Evolutionary conservation across 441 rosid genomes (phyloP).

Genomic region (Adansonia rubrostipa): DNA sequence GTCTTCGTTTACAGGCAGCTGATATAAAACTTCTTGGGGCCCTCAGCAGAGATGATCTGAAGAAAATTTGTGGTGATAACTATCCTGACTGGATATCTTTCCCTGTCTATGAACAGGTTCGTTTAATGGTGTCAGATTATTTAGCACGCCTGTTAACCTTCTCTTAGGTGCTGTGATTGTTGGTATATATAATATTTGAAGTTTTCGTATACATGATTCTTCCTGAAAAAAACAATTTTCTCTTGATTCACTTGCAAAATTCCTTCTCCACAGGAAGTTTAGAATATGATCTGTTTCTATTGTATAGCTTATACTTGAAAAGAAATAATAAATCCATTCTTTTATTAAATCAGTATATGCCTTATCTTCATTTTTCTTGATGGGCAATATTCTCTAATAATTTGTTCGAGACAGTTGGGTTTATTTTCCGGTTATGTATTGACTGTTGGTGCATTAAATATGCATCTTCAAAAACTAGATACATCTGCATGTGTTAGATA

Average conservation of each 20-base stretch:
- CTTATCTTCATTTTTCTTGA: not conserved
- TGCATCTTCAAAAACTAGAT: not conserved
- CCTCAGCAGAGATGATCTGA: constrained; percentile 88
- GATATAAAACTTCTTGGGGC: constrained; percentile 85
- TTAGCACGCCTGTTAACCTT: not conserved
- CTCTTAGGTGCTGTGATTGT: not conserved
- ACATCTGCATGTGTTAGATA: not conserved
- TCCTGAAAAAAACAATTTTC: not conserved
- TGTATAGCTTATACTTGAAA: not conserved
- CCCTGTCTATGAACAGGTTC: constrained; percentile 94
- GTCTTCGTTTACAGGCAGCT: constrained; percentile 60
- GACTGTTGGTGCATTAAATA: not conserved
- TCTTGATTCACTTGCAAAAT: not conserved
- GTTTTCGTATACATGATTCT: not conserved
- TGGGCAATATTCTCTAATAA: not conserved
- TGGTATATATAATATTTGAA: not conserved
- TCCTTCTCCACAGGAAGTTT: not conserved
- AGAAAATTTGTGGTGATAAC: constrained; percentile 91
- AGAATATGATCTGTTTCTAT: not conserved
- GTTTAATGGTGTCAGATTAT: constrained; percentile 6
- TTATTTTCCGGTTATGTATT: not conserved
- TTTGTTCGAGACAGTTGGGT: constrained; percentile 7
- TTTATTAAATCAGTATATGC: not conserved
- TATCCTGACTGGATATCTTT: constrained; percentile 98
- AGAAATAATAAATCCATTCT: constrained; percentile 1